Conservation (phyloP, 805 yeast species). For the Allodekkera sacchari region DNA sequence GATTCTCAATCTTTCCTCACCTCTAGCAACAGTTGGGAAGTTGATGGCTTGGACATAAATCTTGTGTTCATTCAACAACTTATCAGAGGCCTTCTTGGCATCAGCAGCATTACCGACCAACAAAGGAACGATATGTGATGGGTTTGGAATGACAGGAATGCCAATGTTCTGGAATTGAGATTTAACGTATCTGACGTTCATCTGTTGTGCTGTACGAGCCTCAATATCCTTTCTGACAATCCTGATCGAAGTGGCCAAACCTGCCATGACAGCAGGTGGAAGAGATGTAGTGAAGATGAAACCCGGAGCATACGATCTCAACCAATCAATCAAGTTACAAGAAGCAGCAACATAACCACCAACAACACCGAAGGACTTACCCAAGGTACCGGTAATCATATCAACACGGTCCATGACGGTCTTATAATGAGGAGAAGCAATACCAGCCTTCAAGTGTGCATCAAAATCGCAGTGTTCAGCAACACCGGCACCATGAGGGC, state of each 20-base stretch:
- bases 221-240: slow-evolving; percentile 69
- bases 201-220: slow-evolving; percentile 80
- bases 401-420: slow-evolving; percentile 87
- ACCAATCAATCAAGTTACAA: slow-evolving; percentile 80
- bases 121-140: slow-evolving; percentile 94
- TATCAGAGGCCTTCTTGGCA: slow-evolving; percentile 87
- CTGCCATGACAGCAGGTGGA: slow-evolving; percentile 98
- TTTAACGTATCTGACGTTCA: slow-evolving; percentile 79
- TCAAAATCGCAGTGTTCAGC: slow-evolving; percentile 94
- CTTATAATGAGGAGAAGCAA: slow-evolving; percentile 39
- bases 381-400: slow-evolving; percentile 95
- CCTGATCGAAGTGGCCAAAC: slow-evolving; percentile 80
- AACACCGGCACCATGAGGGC: slow-evolving; percentile 99
- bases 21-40: slow-evolving; percentile 95
- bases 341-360: slow-evolving; percentile 97
- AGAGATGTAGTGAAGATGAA: slow-evolving; percentile 93
- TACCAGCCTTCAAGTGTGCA: slow-evolving; percentile 63
- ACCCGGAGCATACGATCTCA: slow-evolving; percentile 94
- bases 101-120: slow-evolving; percentile 89
- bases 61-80: slow-evolving; percentile 71
- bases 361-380: slow-evolving; percentile 93
- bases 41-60: slow-evolving; percentile 98
- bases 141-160: slow-evolving; percentile 95
- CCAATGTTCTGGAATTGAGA: slow-evolving; percentile 57
- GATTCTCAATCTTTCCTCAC: slow-evolving; percentile 90